A percentile compares a stretch with the other conserved stretches of the same genome.
Evolutionary conservation across 768 basidiomycete genomes (phyloP).

Genomic region (Pleurotus pulmonarius): DNA sequence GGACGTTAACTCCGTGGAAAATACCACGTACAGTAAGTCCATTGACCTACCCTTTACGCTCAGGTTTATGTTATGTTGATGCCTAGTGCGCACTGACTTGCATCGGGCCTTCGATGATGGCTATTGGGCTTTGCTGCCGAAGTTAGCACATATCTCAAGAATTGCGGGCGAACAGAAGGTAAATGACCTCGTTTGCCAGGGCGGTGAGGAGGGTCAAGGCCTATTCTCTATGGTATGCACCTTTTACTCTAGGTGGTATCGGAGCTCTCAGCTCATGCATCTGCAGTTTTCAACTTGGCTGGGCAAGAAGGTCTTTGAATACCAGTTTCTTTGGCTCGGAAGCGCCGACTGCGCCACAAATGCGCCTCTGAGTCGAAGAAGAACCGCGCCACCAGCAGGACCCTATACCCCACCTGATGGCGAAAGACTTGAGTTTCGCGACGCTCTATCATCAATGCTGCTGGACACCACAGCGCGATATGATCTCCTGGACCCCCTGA

Average conservation of each 20-base stretch:
- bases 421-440: not conserved
- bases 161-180: not conserved
- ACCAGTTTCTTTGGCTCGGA: not conserved
- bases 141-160: not conserved
- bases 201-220: not conserved
- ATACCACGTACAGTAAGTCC: too few species aligned
- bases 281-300: not conserved
- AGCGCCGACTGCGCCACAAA: not conserved
- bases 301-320: not conserved
- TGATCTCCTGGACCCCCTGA: not conserved
- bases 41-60: too few species aligned
- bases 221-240: not conserved
- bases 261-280: too few species aligned
- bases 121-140: not conserved
- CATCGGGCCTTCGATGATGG: not conserved
- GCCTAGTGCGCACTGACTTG: not conserved
- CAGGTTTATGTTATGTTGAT: too few species aligned
- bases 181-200: not conserved
- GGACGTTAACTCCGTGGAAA: too few species aligned
- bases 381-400: not conserved
- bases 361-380: not conserved
- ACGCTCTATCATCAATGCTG: not conserved
- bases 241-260: not conserved
- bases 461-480: not conserved
- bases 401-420: not conserved